Evolutionary conservation across 2,329 filamentous ascomycete genomes (phyloP).

Genomic region (Calonectria hawksworthii): DNA sequence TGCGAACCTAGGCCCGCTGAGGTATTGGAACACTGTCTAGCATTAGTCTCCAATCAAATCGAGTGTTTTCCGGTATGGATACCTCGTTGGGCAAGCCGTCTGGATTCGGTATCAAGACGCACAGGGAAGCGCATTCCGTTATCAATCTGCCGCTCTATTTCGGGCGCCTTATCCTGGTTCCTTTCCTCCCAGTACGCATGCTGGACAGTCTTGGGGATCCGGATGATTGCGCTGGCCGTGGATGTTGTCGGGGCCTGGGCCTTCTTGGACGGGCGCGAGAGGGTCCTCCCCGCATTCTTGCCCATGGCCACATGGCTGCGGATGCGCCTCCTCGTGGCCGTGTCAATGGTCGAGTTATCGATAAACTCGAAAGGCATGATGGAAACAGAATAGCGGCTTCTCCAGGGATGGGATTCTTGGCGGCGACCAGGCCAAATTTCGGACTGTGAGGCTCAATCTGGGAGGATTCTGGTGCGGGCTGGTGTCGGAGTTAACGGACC

Average conservation of each 20-base stretch:
- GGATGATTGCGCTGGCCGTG: background rate
- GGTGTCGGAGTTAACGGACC: slow-evolving; percentile 16
- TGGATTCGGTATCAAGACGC: background rate
- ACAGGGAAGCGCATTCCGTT: slow-evolving; percentile 20
- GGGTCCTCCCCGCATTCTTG: slow-evolving; percentile 27
- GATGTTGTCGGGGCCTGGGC: background rate
- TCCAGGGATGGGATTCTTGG: background rate
- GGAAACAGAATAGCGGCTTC: background rate
- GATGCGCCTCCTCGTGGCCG: slow-evolving; percentile 23
- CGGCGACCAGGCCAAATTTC: background rate
- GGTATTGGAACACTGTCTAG: slow-evolving; percentile 16
- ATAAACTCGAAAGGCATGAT: slow-evolving; percentile 30
- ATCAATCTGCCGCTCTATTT: slow-evolving; percentile 19
- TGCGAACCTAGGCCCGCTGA: slow-evolving; percentile 18
- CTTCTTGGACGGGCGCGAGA: slow-evolving; percentile 20
- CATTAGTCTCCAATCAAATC: background rate
- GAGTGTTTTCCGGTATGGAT: background rate
- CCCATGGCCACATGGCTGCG: slow-evolving; percentile 31
- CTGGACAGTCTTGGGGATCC: background rate
- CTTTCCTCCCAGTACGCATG: background rate
- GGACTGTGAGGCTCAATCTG: background rate
- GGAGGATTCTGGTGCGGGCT: background rate
- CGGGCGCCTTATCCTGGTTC: background rate
- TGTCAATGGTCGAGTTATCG: slow-evolving; percentile 19
- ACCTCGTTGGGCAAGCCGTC: slow-evolving; percentile 23